Base-by-base conservation (phyloP, 768 basidiomycete species). In the Sporobolomyces phaffii region DNA sequence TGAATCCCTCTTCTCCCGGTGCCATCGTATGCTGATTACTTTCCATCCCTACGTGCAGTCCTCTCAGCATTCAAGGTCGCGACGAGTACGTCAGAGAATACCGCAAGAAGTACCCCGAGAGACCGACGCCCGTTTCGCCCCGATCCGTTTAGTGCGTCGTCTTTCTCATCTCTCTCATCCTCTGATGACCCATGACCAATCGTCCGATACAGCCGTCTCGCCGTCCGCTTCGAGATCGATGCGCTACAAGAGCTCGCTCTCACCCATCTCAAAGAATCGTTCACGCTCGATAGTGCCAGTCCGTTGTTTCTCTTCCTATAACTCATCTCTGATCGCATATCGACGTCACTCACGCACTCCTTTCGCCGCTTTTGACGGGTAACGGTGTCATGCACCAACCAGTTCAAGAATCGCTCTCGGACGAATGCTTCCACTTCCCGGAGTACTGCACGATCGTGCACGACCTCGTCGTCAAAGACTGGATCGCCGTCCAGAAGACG, bases 151-250 rank as follows among this genome's bases (percentile, higher is more conserved):
- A 52, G 50, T 52, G 20, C 29, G 31, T n/a, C 22, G 26, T 5
- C 31, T 18, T 28, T 15, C 48, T 18, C 20, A 14, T 26, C 22
- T 6, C 31, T 9, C 45, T 47, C 10, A 47, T 24, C 26, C 45
- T 47, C n/a, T 20, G 45, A 15, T 24, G 8, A 22, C 45, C 26
- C 45, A 47, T 47, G 26, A 47, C 45, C 20, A 24, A 10, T 47
- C n/a, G n/a, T n/a, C n/a, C n/a, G n/a, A n/a, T n/a, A n/a, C n/a
- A 52, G 50, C 31, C 50, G 50, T 34, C 50, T 52, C 50, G 50
- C 50, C 5, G 18, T 7, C 34, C 50, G 50, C 50, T 52, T 52
- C 33, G 50, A 52, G 31, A 3, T 52, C 3, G 5, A 28, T 20
- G 50, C 28, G 4, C 31, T 52, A 4, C 50, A 52, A 31, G 29